Evolutionary conservation across 1,284 basidiomycete genomes (phyloP).

Genomic region (Apiotrichum brassicae): DNA sequence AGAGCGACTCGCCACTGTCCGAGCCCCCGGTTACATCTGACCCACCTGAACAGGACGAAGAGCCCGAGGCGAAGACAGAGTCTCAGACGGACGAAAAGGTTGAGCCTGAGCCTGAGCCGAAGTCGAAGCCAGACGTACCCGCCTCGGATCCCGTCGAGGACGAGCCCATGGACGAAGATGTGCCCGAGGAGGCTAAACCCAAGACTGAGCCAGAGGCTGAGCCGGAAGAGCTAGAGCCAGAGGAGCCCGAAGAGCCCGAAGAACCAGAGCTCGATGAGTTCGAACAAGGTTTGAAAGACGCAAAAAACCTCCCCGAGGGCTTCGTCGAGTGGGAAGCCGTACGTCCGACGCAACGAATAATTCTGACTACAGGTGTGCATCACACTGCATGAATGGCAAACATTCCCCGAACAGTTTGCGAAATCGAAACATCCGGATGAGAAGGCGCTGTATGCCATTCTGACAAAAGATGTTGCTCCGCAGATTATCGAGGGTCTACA

Average conservation of each 20-base stretch:
- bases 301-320: conserved; percentile 30
- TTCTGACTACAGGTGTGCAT: conserved; percentile 46
- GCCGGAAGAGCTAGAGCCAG: no score
- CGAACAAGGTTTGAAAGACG: conserved; percentile 37
- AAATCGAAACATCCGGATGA: conserved; percentile 51
- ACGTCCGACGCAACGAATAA: conserved; percentile 12
- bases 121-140: no score
- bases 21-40: neutral
- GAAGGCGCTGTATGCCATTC: conserved; percentile 47
- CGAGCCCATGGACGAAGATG: conserved; percentile 7
- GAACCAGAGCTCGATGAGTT: conserved; percentile 30
- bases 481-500: conserved; percentile 47
- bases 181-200: no score
- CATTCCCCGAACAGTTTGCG: conserved; percentile 49
- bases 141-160: no score
- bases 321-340: conserved; percentile 50
- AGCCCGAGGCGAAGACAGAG: no score
- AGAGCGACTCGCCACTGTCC: conserved; percentile 3
- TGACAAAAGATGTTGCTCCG: conserved; percentile 48
- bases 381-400: conserved; percentile 50
- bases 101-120: no score
- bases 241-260: no score
- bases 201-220: no score
- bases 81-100: no score
- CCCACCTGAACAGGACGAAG: neutral